Evolutionary conservation across 345 rosid species (phyloP).

Genomic region (Noccaea caerulescens): DNA sequence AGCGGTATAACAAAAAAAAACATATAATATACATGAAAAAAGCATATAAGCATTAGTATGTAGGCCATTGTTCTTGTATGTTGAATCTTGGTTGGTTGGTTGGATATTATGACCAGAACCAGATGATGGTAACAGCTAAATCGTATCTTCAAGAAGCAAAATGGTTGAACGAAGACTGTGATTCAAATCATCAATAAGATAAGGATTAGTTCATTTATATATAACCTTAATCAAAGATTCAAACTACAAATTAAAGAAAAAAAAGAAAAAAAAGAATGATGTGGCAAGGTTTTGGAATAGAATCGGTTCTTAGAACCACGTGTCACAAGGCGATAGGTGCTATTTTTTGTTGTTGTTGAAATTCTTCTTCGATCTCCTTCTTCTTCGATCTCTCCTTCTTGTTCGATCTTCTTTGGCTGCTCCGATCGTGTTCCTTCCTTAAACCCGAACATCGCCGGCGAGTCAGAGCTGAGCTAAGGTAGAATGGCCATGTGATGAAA

Average conservation of each 20-base stretch:
- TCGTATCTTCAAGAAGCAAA: constrained; percentile 24
- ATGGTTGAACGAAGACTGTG: constrained; percentile 17
- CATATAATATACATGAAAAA: background rate
- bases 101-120: background rate
- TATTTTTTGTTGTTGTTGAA: too few relatives aligned
- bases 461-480: constrained; percentile 21
- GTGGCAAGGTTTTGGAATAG: too few relatives aligned
- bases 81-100: background rate
- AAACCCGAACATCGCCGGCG: constrained; percentile 41
- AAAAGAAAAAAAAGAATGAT: too few relatives aligned
- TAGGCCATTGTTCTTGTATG: background rate
- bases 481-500: constrained; percentile 5
- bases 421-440: constrained; percentile 33
- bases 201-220: too few relatives aligned
- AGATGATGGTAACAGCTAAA: constrained; percentile 5
- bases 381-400: too few relatives aligned
- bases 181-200: background rate
- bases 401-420: constrained; percentile 12
- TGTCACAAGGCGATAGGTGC: too few relatives aligned
- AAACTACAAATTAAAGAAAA: too few relatives aligned
- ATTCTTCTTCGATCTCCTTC: too few relatives aligned
- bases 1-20: background rate
- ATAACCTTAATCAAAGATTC: too few relatives aligned
- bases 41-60: too few relatives aligned
- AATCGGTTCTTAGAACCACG: too few relatives aligned